Percentiles rank a stretch among this genome's conserved stretches.
Conservation (phyloP, 768 basidiomycete species). For the Xerocomus brunneocitrinus region DNA sequence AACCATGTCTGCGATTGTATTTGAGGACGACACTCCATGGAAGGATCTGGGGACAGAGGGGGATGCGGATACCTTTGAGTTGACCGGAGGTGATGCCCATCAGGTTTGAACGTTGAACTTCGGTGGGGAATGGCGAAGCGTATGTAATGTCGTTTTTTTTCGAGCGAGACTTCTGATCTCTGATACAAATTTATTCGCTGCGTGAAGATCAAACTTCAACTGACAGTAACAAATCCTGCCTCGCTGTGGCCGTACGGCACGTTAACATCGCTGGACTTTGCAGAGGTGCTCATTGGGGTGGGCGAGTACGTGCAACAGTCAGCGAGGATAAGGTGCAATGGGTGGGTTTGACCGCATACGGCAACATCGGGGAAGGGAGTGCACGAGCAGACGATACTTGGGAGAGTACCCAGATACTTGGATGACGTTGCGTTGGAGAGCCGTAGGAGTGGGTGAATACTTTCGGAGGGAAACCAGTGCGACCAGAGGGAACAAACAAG, state of each 20-base stretch:
- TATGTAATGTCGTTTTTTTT: not conserved
- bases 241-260: not conserved
- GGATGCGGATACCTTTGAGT: not conserved
- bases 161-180: not conserved
- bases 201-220: not conserved
- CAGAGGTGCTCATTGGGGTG: not conserved
- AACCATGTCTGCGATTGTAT: not conserved
- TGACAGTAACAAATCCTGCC: not conserved
- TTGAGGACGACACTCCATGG: not conserved
- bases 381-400: no score
- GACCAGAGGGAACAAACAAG: slow-evolving; percentile 52
- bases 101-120: not conserved
- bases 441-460: not conserved
- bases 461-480: not conserved
- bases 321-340: no score
- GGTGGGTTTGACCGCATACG: no score
- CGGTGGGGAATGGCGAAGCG: not conserved
- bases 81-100: not conserved
- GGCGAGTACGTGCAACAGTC: no score
- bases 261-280: not conserved
- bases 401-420: no score
- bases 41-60: not conserved
- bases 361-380: no score
- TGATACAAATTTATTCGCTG: not conserved
- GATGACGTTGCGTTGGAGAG: no score